phyloP scores from a whole-genome alignment of 345 rosid genomes.

The Eucalyptus camaldulensis region DNA sequence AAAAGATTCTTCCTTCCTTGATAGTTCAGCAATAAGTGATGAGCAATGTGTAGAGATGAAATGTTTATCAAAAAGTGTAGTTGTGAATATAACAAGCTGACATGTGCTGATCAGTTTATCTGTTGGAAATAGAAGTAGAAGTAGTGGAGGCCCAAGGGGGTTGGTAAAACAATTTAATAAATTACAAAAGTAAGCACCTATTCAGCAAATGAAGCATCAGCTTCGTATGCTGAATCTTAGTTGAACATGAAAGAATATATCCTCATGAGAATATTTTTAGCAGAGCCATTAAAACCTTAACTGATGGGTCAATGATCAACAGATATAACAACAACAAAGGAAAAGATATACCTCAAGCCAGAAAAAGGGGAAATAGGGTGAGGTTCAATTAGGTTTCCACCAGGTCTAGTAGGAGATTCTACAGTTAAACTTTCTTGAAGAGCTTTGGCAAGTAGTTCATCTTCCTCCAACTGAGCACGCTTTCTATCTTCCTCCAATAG shows the following conservation, averaged over 20 bases:
- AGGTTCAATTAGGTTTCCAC: slow-evolving; percentile 33
- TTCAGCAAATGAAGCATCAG: background rate
- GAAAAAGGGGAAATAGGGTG: slow-evolving; percentile 39
- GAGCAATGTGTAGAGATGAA: background rate
- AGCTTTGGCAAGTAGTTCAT: slow-evolving; percentile 80
- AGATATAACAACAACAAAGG: background rate
- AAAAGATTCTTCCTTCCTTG: background rate
- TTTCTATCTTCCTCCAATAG: background rate
- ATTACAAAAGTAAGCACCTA: background rate
- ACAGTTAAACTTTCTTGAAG: slow-evolving; percentile 66
- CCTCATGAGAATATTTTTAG: background rate
- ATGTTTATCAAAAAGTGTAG: background rate
- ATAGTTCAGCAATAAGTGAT: background rate
- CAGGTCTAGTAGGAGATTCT: slow-evolving; percentile 48
- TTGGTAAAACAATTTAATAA: background rate
- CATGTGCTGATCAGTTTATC: background rate
- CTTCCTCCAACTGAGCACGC: slow-evolving; percentile 64
- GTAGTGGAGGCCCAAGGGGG: background rate
- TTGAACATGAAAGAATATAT: background rate
- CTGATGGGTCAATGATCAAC: background rate
- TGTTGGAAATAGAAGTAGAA: background rate
- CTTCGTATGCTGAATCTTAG: background rate
- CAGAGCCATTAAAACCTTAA: background rate
- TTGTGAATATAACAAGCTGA: background rate
- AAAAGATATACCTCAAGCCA: slow-evolving; percentile 40